Percentiles rank a stretch among this genome's conserved stretches.
Evolutionary conservation across 495 filamentous ascomycete genomes (phyloP).

Genomic region (Xylaria grammica): DNA sequence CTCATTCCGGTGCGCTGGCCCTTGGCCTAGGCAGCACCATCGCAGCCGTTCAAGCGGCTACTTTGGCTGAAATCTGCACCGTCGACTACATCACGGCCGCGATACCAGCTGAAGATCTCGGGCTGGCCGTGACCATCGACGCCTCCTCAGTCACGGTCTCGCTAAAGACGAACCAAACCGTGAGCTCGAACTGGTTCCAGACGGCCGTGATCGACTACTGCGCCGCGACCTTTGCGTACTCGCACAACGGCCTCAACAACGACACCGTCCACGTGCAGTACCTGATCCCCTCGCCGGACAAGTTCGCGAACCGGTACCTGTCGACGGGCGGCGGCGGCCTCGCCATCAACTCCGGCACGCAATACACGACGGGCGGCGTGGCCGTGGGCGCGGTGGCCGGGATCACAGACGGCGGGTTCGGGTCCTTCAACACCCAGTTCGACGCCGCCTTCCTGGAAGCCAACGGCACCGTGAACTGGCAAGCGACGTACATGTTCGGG

Average conservation of each 20-base stretch:
- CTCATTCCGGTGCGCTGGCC: not conserved
- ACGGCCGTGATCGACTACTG: conserved; percentile 38
- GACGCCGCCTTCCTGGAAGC: conserved; percentile 44
- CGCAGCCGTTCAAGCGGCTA: conserved; percentile 8
- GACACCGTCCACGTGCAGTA: conserved; percentile 43
- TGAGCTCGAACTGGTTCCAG: conserved; percentile 30
- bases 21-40: conserved; percentile 19
- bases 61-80: conserved; percentile 41
- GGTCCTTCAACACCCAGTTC: not conserved
- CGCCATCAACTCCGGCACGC: conserved; percentile 38
- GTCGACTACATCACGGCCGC: conserved; percentile 32
- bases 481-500: conserved; percentile 45
- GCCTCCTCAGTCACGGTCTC: conserved; percentile 37
- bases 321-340: conserved; percentile 52
- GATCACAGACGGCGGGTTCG: conserved; percentile 50
- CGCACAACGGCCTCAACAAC: conserved; percentile 38
- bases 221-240: conserved; percentile 49
- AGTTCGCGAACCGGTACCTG: conserved; percentile 49
- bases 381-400: conserved; percentile 38
- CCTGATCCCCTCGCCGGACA: conserved; percentile 46
- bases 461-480: conserved; percentile 49
- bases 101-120: conserved; percentile 36
- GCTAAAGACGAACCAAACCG: conserved; percentile 39
- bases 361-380: conserved; percentile 13
- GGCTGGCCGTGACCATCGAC: conserved; percentile 43